Percentiles rank a stretch among this genome's conserved stretches.
These are phyloP conservation scores for Clitoria ternatea DNA, from an alignment of 306 rosid genomes.

Conservation along the genomic window DNA sequence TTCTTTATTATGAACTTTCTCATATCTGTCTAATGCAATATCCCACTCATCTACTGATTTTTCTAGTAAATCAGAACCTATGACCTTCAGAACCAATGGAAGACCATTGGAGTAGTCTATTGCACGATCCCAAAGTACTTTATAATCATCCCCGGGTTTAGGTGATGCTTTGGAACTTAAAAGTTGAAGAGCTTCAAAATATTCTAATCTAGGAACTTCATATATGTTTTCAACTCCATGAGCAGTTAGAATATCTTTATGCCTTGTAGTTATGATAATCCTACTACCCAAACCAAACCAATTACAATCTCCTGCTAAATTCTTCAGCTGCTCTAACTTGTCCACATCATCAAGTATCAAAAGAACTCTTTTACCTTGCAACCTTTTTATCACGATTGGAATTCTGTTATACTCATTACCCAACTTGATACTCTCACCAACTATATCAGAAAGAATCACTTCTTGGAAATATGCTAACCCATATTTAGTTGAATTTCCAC, in stretches of 20 bases:
- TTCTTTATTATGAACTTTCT: not conserved
- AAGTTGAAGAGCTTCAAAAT: not conserved
- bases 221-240: conserved; percentile 8
- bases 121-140: not conserved
- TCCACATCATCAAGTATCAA: conserved; percentile 14
- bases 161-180: not conserved
- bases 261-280: not conserved
- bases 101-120: not conserved
- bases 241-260: not conserved
- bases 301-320: not conserved
- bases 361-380: not conserved
- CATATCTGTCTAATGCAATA: not conserved
- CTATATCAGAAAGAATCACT: not conserved
- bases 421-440: not conserved
- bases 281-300: conserved; percentile 5
- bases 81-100: conserved; percentile 12
- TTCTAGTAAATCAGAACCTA: not conserved
- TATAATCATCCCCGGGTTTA: not conserved
- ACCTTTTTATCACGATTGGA: not conserved
- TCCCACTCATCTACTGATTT: not conserved
- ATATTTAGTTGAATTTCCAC: not conserved
- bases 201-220: not conserved
- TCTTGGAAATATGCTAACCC: conserved; percentile 8
- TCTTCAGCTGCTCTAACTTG: not conserved
- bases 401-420: not conserved